Evolutionary conservation across 164 flowering plant species (phyloP).

Genomic region (Macadamia integrifolia): DNA sequence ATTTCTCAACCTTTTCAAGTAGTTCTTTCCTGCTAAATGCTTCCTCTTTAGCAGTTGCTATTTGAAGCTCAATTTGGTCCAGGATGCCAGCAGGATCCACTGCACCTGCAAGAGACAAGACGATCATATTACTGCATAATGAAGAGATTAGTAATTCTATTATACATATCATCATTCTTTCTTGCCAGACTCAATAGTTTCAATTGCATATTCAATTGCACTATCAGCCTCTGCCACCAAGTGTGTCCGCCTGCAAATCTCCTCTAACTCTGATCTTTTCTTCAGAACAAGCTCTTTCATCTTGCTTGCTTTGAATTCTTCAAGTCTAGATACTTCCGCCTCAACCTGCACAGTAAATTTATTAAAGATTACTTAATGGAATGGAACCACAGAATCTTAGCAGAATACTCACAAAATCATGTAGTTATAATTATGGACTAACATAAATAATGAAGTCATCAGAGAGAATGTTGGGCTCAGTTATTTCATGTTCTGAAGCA

Average conservation of each 20-base stretch:
- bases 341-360: conserved; percentile 53
- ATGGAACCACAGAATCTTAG: background rate
- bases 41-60: conserved; percentile 61
- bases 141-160: background rate
- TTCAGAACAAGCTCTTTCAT: conserved; percentile 91
- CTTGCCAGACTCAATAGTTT: conserved; percentile 76
- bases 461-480: conserved; percentile 54
- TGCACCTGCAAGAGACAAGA: conserved; percentile 33
- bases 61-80: conserved; percentile 57
- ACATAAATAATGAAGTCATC: conserved; percentile 51
- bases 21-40: conserved; percentile 73
- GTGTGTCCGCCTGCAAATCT: conserved; percentile 68
- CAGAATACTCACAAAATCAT: no score
- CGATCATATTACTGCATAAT: background rate
- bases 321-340: conserved; percentile 76
- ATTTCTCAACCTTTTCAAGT: conserved; percentile 78
- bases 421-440: conserved; percentile 15
- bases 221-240: conserved; percentile 52
- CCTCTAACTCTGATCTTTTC: conserved; percentile 80
- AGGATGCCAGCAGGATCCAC: conserved; percentile 43
- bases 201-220: conserved; percentile 49
- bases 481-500: conserved; percentile 67
- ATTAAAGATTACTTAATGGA: background rate
- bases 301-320: conserved; percentile 80
- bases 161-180: background rate